Evolutionary conservation across 371 early-diverging fungal genomes (phyloP).

Genomic region (Umbelopsis sp.): DNA sequence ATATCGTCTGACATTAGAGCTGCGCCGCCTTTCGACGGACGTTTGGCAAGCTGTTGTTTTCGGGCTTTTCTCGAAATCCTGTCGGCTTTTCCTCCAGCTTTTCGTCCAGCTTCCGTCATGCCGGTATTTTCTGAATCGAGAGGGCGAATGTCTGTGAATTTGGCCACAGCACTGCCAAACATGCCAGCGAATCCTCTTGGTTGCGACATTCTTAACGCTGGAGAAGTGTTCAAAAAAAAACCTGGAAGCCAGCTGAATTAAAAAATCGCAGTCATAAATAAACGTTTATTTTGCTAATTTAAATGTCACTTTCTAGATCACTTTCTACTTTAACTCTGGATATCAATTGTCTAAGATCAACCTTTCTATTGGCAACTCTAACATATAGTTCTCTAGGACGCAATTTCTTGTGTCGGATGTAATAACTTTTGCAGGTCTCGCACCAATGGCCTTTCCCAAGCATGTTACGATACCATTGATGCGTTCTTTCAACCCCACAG

Average conservation of each 20-base stretch:
- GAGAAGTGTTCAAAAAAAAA: background rate
- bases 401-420: conserved; percentile 42
- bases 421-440: conserved; percentile 54
- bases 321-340: background rate
- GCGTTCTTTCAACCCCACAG: conserved; percentile 47
- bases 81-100: conserved; percentile 1
- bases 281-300: no score
- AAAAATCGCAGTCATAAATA: background rate
- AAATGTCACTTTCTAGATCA: no score
- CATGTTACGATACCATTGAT: conserved; percentile 54
- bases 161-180: conserved; percentile 14
- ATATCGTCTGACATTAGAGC: background rate
- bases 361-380: conserved; percentile 52
- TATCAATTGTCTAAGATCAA: conserved; percentile 23
- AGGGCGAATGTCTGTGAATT: conserved; percentile 7
- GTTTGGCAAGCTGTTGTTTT: background rate
- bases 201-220: background rate
- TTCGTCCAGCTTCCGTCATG: background rate
- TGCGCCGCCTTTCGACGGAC: background rate
- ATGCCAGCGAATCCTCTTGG: conserved; percentile 13
- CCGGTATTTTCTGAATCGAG: background rate
- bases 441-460: conserved; percentile 55
- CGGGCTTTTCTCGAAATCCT: conserved; percentile 2
- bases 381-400: conserved; percentile 48
- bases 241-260: background rate